Conservation (phyloP, 169 alveolate species). For the Plasmodium malariae region DNA sequence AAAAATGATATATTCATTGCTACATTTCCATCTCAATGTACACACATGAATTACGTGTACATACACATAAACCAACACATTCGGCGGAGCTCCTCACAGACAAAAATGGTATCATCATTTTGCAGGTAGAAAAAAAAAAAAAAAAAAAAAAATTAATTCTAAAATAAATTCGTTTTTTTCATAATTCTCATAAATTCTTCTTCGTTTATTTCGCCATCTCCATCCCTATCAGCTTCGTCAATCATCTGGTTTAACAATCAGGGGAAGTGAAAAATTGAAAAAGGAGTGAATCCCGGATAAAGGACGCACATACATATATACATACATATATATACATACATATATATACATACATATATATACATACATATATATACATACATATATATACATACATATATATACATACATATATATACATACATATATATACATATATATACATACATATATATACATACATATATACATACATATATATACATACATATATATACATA, state of each 20-base stretch:
- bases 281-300: not conserved
- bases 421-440: not conserved
- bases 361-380: too few species aligned
- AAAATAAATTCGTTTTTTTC: slow-evolving; percentile 97
- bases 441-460: too few species aligned
- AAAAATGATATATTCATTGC: too few species aligned
- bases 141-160: slow-evolving; percentile 37
- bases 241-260: slow-evolving; percentile 93
- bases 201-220: slow-evolving; percentile 97
- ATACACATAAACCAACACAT: not conserved
- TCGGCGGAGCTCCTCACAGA: not conserved
- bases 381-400: too few species aligned
- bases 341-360: too few species aligned
- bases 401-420: not conserved
- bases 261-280: not conserved
- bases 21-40: too few species aligned
- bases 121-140: too few species aligned
- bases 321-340: not conserved
- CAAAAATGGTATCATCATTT: not conserved
- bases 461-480: too few species aligned
- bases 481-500: too few species aligned
- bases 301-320: not conserved
- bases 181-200: slow-evolving; percentile 98
- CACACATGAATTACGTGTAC: too few species aligned
- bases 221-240: slow-evolving; percentile 98